Evolutionary conservation across 768 basidiomycete genomes (phyloP).

Genomic region (Cystofilobasidium bisporidii): DNA sequence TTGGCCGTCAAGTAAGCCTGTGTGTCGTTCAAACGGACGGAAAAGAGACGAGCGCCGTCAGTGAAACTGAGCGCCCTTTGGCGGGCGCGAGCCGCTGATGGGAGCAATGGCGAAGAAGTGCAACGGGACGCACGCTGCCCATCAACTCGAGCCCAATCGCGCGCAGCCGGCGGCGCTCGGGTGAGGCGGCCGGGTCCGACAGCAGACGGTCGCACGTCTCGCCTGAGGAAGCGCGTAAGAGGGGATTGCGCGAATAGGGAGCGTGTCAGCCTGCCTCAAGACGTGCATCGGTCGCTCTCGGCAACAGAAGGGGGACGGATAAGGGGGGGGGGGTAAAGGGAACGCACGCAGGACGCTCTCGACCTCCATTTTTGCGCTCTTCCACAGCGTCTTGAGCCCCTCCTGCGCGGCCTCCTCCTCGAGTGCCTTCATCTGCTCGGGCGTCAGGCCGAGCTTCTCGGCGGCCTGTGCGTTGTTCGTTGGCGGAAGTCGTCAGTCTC

Average conservation of each 20-base stretch:
- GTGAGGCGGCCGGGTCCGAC: conserved; percentile 34
- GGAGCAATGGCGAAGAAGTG: no score
- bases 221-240: conserved; percentile 9
- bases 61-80: no score
- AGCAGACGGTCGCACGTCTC: conserved; percentile 38
- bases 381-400: conserved; percentile 41
- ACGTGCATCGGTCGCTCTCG: no score
- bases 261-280: no score
- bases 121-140: conserved; percentile 36
- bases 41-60: no score
- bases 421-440: conserved; percentile 38
- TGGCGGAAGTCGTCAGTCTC: no score
- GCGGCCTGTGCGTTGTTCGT: conserved; percentile 33
- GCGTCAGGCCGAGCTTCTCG: conserved; percentile 38
- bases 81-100: no score
- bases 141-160: conserved; percentile 37
- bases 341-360: conserved; percentile 38
- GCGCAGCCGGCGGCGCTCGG: conserved; percentile 37
- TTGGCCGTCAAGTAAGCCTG: conserved; percentile 38
- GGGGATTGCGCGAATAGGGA: no score
- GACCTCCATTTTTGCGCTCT: conserved; percentile 42
- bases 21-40: no score
- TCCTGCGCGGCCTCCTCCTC: conserved; percentile 42
- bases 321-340: not conserved
- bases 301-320: not conserved